Conservation (phyloP, 345 rosid species). For the Eucalyptus rudis region DNA sequence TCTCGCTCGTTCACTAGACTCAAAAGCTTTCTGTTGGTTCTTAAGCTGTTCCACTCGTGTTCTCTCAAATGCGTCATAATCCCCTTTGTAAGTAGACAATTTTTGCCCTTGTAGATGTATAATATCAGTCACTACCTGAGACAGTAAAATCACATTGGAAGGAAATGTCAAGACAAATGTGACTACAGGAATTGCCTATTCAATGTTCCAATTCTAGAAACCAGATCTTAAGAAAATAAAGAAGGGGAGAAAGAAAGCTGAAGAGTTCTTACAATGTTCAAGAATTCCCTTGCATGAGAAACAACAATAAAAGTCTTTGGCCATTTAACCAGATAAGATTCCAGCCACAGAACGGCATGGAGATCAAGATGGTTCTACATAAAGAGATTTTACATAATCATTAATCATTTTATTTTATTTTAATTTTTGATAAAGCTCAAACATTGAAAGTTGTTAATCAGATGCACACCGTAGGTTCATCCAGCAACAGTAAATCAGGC, state of each 20-base stretch:
- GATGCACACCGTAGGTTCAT: slow-evolving; percentile 80
- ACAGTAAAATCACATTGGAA: neutral
- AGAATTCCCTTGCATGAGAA: slow-evolving; percentile 97
- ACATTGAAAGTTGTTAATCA: neutral
- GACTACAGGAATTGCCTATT: neutral
- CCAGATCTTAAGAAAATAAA: neutral
- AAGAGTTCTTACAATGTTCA: slow-evolving; percentile 61
- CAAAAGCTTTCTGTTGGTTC: slow-evolving; percentile 90
- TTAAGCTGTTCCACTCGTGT: slow-evolving; percentile 79
- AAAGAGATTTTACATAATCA: neutral
- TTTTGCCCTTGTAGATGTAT: slow-evolving; percentile 87
- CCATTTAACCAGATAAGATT: slow-evolving; percentile 90
- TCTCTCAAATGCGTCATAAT: slow-evolving; percentile 85
- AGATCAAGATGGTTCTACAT: slow-evolving; percentile 98
- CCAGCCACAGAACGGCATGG: slow-evolving; percentile 98
- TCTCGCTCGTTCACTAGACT: slow-evolving; percentile 71
- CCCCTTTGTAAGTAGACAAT: slow-evolving; percentile 62
- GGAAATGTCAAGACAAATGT: neutral
- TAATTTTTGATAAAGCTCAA: neutral
- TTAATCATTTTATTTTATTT: neutral
- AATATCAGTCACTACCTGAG: slow-evolving; percentile 95
- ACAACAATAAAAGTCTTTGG: slow-evolving; percentile 96
- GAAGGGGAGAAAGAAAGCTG: neutral
- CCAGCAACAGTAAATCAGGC: slow-evolving; percentile 93
- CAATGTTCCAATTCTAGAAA: neutral